phyloP scores from a whole-genome alignment of 2,329 filamentous ascomycete genomes.

The Penicillium sp. region DNA sequence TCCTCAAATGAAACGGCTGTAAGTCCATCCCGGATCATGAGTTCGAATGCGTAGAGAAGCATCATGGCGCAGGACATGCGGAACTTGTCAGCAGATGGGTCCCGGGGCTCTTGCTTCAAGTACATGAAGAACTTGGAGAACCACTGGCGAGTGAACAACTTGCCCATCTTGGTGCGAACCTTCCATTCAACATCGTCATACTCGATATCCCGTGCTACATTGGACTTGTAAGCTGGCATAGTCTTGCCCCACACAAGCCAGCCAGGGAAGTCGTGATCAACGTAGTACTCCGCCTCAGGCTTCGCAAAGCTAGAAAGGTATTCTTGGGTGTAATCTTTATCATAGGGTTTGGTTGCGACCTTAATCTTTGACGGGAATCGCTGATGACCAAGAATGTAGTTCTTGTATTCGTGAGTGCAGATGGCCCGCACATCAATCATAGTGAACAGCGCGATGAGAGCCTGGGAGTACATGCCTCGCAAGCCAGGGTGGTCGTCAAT shows the following conservation, averaged over 20 bases:
- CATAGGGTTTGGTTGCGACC: slow-evolving; percentile 69
- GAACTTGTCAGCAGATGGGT: slow-evolving; percentile 78
- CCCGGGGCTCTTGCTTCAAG: slow-evolving; percentile 92
- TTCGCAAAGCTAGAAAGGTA: slow-evolving; percentile 76
- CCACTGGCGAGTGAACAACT: slow-evolving; percentile 78
- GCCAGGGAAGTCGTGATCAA: slow-evolving; percentile 87
- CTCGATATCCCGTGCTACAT: slow-evolving; percentile 61
- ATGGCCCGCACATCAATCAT: slow-evolving; percentile 81
- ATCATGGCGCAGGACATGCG: slow-evolving; percentile 83
- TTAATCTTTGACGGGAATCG: slow-evolving; percentile 72
- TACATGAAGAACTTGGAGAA: slow-evolving; percentile 84
- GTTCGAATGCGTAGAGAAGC: slow-evolving; percentile 83
- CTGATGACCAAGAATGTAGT: slow-evolving; percentile 79
- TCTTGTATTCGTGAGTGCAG: slow-evolving; percentile 81
- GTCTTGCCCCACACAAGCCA: slow-evolving; percentile 95
- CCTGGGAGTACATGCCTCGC: slow-evolving; percentile 74
- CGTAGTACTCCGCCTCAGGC: slow-evolving; percentile 77
- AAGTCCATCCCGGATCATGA: slow-evolving; percentile 72
- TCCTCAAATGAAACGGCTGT: slow-evolving; percentile 81
- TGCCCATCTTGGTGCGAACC: slow-evolving; percentile 75
- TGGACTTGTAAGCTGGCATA: slow-evolving; percentile 75
- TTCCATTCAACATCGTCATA: slow-evolving; percentile 79
- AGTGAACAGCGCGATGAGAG: slow-evolving; percentile 76
- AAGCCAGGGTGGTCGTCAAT: slow-evolving; percentile 89
- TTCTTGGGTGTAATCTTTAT: slow-evolving; percentile 72